These are phyloP conservation scores for Phalaenopsis hybrid DNA, from an alignment of 116 monocot species.

Conservation along the genomic window DNA sequence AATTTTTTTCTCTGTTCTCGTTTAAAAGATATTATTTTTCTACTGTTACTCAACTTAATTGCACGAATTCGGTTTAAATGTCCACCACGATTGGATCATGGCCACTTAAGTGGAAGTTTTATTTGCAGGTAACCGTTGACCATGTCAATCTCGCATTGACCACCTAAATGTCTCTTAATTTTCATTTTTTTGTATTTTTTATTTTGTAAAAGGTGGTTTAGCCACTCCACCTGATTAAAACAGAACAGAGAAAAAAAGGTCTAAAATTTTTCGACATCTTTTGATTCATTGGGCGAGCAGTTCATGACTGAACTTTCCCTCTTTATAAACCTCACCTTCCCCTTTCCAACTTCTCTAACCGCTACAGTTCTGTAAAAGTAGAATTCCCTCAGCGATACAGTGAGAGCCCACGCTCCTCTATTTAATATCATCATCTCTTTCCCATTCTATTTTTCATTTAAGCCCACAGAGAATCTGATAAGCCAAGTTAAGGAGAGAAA, in stretches of 20 bases:
- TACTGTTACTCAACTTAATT: no score
- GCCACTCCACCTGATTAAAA: neutral
- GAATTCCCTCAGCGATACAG: neutral
- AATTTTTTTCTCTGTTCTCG: no score
- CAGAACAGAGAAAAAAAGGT: neutral
- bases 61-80: neutral
- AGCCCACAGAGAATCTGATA: no score
- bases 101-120: neutral
- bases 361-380: neutral
- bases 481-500: no score
- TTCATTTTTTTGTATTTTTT: no score
- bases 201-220: neutral
- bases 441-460: neutral
- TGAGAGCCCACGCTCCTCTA: conserved; percentile 21
- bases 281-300: conserved; percentile 12
- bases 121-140: neutral
- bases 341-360: conserved; percentile 2
- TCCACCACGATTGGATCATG: neutral
- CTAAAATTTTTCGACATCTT: neutral
- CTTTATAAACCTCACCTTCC: neutral
- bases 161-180: neutral
- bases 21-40: no score
- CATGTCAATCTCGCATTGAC: neutral
- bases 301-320: conserved; percentile 27
- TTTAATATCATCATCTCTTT: conserved; percentile 21